These are phyloP conservation scores for Cicer arietinum DNA, from an alignment of 306 rosid species.

Conservation along the genomic window DNA sequence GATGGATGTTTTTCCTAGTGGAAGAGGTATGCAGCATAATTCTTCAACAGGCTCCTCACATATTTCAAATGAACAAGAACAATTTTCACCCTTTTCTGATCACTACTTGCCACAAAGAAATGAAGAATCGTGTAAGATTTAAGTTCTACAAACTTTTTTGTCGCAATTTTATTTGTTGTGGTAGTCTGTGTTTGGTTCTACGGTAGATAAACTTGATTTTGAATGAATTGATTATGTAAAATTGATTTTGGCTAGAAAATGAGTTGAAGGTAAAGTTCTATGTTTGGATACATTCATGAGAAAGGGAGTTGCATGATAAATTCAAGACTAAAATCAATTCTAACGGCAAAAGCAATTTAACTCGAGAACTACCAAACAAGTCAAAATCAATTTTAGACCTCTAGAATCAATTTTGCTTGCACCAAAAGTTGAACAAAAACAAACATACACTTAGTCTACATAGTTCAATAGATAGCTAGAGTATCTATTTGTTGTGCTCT, in stretches of 20 bases:
- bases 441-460: background rate
- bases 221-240: no score
- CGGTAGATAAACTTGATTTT: no score
- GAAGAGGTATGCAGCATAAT: conserved; percentile 50
- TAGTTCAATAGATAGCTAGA: conserved; percentile 19
- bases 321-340: no score
- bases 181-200: background rate
- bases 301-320: no score
- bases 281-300: no score
- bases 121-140: conserved; percentile 64
- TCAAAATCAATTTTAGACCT: no score
- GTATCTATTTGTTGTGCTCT: conserved; percentile 7
- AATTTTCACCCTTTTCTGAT: conserved; percentile 53
- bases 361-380: no score
- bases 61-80: conserved; percentile 53
- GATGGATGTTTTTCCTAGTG: conserved; percentile 58
- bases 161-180: conserved; percentile 1
- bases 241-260: no score
- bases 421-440: no score
- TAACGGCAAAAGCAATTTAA: no score
- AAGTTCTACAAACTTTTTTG: conserved; percentile 22
- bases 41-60: conserved; percentile 63
- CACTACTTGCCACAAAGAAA: conserved; percentile 55
- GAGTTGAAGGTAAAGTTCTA: no score
- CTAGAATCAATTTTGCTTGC: no score